A percentile compares a stretch with the other conserved stretches of the same genome.
These are phyloP conservation scores for Pseudocercospora vitis DNA, from an alignment of 2,329 filamentous ascomycete species.

Conservation along the genomic window DNA sequence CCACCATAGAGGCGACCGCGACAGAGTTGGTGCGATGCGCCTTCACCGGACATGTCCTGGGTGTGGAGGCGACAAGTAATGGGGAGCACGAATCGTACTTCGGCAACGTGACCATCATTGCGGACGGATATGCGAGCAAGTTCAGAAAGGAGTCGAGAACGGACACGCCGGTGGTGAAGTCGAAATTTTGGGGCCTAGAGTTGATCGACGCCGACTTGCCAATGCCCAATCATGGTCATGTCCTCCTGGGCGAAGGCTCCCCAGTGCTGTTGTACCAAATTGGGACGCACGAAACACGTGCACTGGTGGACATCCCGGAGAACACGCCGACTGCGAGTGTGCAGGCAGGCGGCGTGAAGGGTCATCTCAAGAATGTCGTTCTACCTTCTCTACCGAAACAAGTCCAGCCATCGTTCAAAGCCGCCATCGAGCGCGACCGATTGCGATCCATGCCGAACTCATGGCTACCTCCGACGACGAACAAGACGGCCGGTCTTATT, in stretches of 20 bases:
- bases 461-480: conserved; percentile 79
- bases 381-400: conserved; percentile 72
- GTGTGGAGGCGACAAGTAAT: conserved; percentile 73
- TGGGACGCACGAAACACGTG: conserved; percentile 87
- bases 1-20: conserved; percentile 85
- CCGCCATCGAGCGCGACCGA: conserved; percentile 72
- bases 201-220: conserved; percentile 84
- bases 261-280: conserved; percentile 96
- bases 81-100: conserved; percentile 73
- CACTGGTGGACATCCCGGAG: conserved; percentile 82
- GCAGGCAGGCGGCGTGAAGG: conserved; percentile 77
- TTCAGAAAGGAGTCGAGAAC: conserved; percentile 79
- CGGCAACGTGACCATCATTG: conserved; percentile 80
- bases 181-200: conserved; percentile 92
- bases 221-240: conserved; percentile 74
- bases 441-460: conserved; percentile 95
- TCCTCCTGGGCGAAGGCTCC: conserved; percentile 73
- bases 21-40: conserved; percentile 71
- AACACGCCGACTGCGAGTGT: conserved; percentile 71
- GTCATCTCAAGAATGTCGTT: conserved; percentile 76
- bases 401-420: conserved; percentile 71
- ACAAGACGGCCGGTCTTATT: conserved; percentile 69
- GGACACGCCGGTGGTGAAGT: conserved; percentile 67
- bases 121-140: conserved; percentile 88
- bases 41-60: conserved; percentile 70